Base-by-base conservation (phyloP, 2,329 filamentous ascomycete species). In the Beauveria sp. region DNA sequence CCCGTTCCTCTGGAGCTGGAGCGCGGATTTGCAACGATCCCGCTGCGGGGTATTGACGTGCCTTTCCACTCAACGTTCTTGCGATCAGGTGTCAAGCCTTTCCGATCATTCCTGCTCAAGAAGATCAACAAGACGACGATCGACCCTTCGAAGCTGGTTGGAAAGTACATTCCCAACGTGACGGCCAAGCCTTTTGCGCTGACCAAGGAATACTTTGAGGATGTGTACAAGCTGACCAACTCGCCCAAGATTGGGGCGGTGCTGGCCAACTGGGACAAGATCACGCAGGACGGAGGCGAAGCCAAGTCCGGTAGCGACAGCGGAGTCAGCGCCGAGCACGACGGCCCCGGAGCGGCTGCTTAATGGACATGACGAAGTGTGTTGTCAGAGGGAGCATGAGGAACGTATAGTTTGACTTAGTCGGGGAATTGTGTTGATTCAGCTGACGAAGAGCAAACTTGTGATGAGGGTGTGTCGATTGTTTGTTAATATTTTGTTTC, bases 81-180 rank as follows among this genome's bases (percentile, higher is more conserved):
- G 77, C 90, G 96, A 61, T 96, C 92, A 44, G 96, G 94, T 70
- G 94, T 99, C 76, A 99, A 99, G 83, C 94, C 96, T 52, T 99
- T 99, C 91, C 86, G 94, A 67, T 93, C 88, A 50, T 99, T 99
- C 85, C 77, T 99, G 73, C 88, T 97, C 69, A 99, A 97, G 90
- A 99, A 99, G 85, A 97, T 99, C 80, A 92, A 97, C 84, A 96
- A 96, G 86, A 97, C 92, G 26, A 96, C 90, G 59, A 97, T 99
- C 74, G 94, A 99, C 74, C 94, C 94, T 5, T 89, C 90, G 74
- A 97, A 97, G 83, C 79, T 99, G 70, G 84, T 99, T 67, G 94
- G 94, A 70, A 99, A 99, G 79, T 99, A 99, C 79, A 97, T 99
- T 67, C 94, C 94, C 68, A 99, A 99, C 77, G 96, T 99, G 67